phyloP scores from a whole-genome alignment of 768 basidiomycete genomes.

The Lanmaoa rubissima region DNA sequence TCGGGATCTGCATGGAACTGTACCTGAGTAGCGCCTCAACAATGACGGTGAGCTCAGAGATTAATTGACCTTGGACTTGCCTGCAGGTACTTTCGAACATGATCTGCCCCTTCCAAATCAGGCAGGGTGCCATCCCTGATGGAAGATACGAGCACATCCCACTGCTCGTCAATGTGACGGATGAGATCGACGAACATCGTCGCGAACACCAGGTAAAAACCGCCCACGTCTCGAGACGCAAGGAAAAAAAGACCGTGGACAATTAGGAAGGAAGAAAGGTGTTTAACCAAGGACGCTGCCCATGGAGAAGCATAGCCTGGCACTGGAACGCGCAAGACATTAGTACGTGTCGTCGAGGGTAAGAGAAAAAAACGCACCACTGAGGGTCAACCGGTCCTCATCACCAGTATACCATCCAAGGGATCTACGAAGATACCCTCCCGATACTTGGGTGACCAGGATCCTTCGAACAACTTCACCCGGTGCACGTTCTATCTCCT shows the following conservation, averaged over 20 bases:
- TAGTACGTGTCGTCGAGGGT: neutral
- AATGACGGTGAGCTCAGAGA: neutral
- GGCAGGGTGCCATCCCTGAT: constrained; percentile 18
- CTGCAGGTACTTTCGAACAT: constrained; percentile 16
- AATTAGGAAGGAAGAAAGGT: constrained; percentile 16
- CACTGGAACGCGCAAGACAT: constrained; percentile 4
- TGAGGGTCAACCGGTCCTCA: constrained; percentile 2
- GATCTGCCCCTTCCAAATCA: constrained; percentile 7
- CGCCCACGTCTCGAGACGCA: neutral
- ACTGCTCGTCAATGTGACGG: constrained; percentile 15
- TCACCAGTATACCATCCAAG: constrained; percentile 15
- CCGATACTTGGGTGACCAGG: neutral
- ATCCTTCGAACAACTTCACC: constrained; percentile 9
- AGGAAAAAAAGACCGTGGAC: constrained; percentile 26
- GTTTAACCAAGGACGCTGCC: constrained; percentile 15
- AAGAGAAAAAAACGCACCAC: neutral
- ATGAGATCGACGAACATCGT: constrained; percentile 16
- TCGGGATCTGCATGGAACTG: constrained; percentile 10
- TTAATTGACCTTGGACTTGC: neutral
- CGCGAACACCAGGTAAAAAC: constrained; percentile 1
- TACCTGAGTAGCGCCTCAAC: constrained; percentile 1
- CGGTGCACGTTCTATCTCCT: constrained; percentile 3
- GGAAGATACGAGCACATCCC: constrained; percentile 16
- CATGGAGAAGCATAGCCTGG: constrained; percentile 13
- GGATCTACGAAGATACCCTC: neutral